Conservation (phyloP, 1,284 basidiomycete genomes). For the Heterobasidion occidentale region DNA sequence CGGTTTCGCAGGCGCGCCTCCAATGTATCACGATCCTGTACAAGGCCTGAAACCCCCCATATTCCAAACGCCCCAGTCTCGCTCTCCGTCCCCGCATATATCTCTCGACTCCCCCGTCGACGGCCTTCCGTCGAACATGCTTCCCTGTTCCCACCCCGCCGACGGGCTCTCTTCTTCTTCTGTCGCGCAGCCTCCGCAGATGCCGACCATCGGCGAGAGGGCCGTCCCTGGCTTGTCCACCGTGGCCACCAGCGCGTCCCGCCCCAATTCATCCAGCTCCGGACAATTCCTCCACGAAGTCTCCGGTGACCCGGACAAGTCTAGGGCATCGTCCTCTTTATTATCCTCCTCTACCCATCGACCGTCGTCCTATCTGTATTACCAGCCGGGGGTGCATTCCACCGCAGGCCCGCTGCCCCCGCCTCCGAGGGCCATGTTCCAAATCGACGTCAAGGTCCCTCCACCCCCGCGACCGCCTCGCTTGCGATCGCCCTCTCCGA, state of each 20-base stretch:
- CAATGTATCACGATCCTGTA: conserved; percentile 4
- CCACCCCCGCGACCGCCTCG: conserved; percentile 63
- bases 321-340: neutral
- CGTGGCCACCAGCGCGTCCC: neutral
- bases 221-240: neutral
- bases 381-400: conserved; percentile 61
- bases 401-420: conserved; percentile 66
- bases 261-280: neutral
- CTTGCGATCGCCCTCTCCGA: conserved; percentile 42
- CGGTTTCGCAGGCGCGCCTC: neutral
- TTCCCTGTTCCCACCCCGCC: neutral
- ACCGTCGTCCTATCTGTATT: conserved; percentile 40
- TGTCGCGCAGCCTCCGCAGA: neutral
- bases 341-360: neutral
- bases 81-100: conserved; percentile 28
- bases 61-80: conserved; percentile 45
- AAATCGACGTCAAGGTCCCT: conserved; percentile 32
- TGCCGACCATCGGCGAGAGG: neutral
- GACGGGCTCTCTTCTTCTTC: neutral
- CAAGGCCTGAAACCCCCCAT: conserved; percentile 29
- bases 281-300: neutral
- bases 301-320: neutral
- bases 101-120: neutral
- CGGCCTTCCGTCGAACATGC: neutral
- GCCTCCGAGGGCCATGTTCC: conserved; percentile 50